Base-by-base conservation (phyloP, 495 filamentous ascomycete species). In the Hamigera avellanea region DNA sequence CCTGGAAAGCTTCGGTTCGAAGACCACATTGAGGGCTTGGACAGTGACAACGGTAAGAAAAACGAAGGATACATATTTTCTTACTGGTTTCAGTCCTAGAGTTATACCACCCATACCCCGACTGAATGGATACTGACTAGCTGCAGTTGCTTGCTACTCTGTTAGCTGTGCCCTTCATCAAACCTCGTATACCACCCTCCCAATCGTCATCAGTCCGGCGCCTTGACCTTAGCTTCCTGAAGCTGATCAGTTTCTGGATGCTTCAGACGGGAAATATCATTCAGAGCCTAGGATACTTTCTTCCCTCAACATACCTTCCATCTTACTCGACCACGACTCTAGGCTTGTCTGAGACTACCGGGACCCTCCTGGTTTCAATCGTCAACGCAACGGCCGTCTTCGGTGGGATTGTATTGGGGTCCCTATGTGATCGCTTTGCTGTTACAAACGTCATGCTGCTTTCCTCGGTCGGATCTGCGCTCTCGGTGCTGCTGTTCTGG, bases 401-500 rank as follows among this genome's bases (percentile, higher is more conserved):
- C 21, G 76, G 79, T 5, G 68, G 66, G 19, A 56, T 85, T 2
- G 56, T 64, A 30, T 61, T 80, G 40, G 80, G 83, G 0, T 45
- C 52, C 14, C 61, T 85, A 14, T 70, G 69, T 30, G 80, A 85
- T 45, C 61, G 66, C 15, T 62, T 73, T 34, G 61, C 76, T 32
- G 69, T 81, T 16, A 72, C 71, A 0, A 75, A 69, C 3, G 70
- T 76, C 35, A 68, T 82, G 31, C 52, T 78, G 3, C 41, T 81
- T 0, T 74, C 70, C 8, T 70, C 74, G 1, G 37, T 75, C 5
- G 78, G 78, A 6, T 67, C 74, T 1, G 64, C 73, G 0, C 26
- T 76, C 8, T 69, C 75, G 0, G 70, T 81, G 0, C 72, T 86
- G 36, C 42, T 85, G 5, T 57, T 83, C 26, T 86, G 82, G 82